phyloP scores from a whole-genome alignment of 2,329 filamentous ascomycete genomes.

The Penicillium sp. region DNA sequence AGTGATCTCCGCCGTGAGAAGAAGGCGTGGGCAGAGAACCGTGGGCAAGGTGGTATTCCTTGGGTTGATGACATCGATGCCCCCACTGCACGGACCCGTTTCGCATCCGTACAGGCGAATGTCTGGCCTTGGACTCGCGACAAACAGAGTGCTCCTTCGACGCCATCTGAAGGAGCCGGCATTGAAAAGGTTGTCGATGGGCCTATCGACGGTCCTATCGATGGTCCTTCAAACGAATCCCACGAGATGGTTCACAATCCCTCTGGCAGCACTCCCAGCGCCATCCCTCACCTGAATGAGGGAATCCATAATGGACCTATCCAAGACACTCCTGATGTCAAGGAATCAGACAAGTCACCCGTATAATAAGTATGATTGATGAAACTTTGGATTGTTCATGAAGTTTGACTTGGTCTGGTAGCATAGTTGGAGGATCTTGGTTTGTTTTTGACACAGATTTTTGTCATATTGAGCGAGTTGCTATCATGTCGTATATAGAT shows the following conservation, averaged over 20 bases:
- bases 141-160: slow-evolving; percentile 28
- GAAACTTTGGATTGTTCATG: slow-evolving; percentile 5
- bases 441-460: slow-evolving; percentile 5
- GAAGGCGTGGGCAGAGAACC: slow-evolving; percentile 42
- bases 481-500: slow-evolving; percentile 22
- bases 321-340: not conserved
- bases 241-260: not conserved
- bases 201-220: not conserved
- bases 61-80: slow-evolving; percentile 42
- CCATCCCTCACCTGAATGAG: not conserved
- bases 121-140: slow-evolving; percentile 32
- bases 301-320: not conserved
- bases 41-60: slow-evolving; percentile 36
- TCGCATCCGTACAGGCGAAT: slow-evolving; percentile 38
- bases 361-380: slow-evolving; percentile 12
- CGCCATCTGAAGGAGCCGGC: slow-evolving; percentile 17
- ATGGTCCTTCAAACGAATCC: slow-evolving; percentile 1
- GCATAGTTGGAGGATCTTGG: slow-evolving; percentile 1
- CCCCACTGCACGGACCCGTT: slow-evolving; percentile 39
- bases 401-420: slow-evolving; percentile 4
- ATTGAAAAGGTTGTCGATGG: slow-evolving; percentile 8
- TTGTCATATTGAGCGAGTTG: not conserved
- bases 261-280: not conserved
- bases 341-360: slow-evolving; percentile 3
- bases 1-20: slow-evolving; percentile 49